These are phyloP conservation scores for Acrocalymma vagum DNA, from an alignment of 2,329 filamentous ascomycete species.

Conservation along the genomic window DNA sequence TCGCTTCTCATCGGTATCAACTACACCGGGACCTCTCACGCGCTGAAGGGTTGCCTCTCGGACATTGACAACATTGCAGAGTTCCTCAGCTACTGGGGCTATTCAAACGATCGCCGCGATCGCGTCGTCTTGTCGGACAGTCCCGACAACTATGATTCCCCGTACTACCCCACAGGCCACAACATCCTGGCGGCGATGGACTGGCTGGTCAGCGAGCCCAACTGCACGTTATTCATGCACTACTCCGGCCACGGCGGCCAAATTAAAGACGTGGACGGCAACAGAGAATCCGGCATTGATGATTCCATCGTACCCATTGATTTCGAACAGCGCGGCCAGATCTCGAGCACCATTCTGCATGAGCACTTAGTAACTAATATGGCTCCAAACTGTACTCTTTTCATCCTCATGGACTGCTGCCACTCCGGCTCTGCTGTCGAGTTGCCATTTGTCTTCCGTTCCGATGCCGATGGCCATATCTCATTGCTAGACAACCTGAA, in stretches of 20 bases:
- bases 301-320: conserved; percentile 65
- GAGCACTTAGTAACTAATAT: conserved; percentile 61
- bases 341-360: conserved; percentile 62
- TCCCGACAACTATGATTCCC: conserved; percentile 33
- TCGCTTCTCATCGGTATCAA: conserved; percentile 64
- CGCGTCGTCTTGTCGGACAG: conserved; percentile 57
- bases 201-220: conserved; percentile 65
- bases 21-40: conserved; percentile 55
- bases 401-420: conserved; percentile 69
- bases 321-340: conserved; percentile 61
- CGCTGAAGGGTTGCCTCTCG: conserved; percentile 58
- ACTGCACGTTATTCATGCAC: conserved; percentile 63
- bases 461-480: conserved; percentile 65
- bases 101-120: conserved; percentile 49
- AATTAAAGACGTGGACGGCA: conserved; percentile 56
- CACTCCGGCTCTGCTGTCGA: conserved; percentile 68
- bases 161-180: conserved; percentile 50
- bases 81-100: conserved; percentile 55
- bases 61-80: conserved; percentile 60
- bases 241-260: conserved; percentile 69
- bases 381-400: conserved; percentile 60
- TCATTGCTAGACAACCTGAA: conserved; percentile 64
- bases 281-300: conserved; percentile 45
- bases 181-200: conserved; percentile 63
- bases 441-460: conserved; percentile 66